Percentiles rank a stretch among this genome's conserved stretches.
phyloP scores from a whole-genome alignment of 1,139 yeast genomes.

The Protomyces pachydermus region DNA sequence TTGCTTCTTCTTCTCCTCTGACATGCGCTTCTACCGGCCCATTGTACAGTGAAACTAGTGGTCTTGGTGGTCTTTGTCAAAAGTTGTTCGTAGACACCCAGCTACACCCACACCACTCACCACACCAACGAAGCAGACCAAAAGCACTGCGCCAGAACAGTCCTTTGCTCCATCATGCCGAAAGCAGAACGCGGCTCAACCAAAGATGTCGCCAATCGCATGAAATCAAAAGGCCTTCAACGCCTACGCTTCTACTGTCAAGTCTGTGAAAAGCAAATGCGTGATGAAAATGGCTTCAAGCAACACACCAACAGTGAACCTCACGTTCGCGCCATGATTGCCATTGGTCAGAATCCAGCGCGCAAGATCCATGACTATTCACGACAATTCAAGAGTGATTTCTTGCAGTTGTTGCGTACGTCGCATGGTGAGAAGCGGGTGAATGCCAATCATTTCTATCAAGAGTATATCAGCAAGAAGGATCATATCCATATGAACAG shows the following conservation, averaged over 20 bases:
- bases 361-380: slow-evolving; percentile 58
- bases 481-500: slow-evolving; percentile 89
- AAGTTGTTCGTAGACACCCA: too few relatives aligned
- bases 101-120: too few relatives aligned
- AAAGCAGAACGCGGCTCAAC: slow-evolving; percentile 73
- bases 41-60: too few relatives aligned
- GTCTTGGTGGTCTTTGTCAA: too few relatives aligned
- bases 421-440: slow-evolving; percentile 78
- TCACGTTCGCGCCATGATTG: slow-evolving; percentile 56
- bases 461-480: slow-evolving; percentile 69
- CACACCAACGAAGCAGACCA: background rate
- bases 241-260: slow-evolving; percentile 86
- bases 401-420: slow-evolving; percentile 56
- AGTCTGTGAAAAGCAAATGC: slow-evolving; percentile 83
- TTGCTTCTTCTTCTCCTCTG: slow-evolving; percentile 6
- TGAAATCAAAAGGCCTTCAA: slow-evolving; percentile 80
- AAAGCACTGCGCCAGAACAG: background rate
- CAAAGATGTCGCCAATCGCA: slow-evolving; percentile 69
- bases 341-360: slow-evolving; percentile 45
- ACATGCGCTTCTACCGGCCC: background rate
- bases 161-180: slow-evolving; percentile 13
- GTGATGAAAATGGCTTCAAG: slow-evolving; percentile 92
- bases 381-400: slow-evolving; percentile 55
- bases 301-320: slow-evolving; percentile 76
- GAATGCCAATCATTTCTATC: slow-evolving; percentile 81